Evolutionary conservation across 768 basidiomycete species (phyloP), one percentile per base, ranked within the genome.

Genomic region (Psilocybe subaeruginosa): DNA sequence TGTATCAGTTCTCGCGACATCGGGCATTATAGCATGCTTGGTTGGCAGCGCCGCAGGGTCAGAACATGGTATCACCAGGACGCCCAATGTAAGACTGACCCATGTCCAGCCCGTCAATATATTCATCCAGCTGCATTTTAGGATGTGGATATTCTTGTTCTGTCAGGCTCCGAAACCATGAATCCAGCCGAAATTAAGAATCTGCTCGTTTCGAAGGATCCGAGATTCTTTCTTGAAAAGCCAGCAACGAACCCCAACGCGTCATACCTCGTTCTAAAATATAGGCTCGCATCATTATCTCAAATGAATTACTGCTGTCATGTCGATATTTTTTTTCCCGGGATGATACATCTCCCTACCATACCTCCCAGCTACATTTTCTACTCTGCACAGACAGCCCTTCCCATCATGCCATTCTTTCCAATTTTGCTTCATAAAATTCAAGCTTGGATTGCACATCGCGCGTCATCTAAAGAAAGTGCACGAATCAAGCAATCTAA

Each of bases 271-370:
- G 53, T 68, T 23, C 59, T 68, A 16, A 64, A 56, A 62, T 66
- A 63, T 56, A n/a, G 17, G 27, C n/a, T 61, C n/a, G 54, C 63
- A 27, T 41, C 48, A 0, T 35, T 6, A 11, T 35, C 65, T 4
- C 30, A 23, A 23, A 23, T 23, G 23, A 23, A 23, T 23, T 23
- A n/a, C 41, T 43, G 41, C 27, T 64, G 66, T 57, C 63, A 65
- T 51, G 51, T 69, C 19, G 68, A 67, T 50, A 61, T 64, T 16
- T 66, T 66, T 66, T 50, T 31, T 64, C 4, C 67, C 69, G 62
- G 68, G 48, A 57, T 63, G 53, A 67, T 68, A 45, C 60, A 68
- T 48, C 64, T 68, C 11, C 65, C 67, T 29, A 49, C 12, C 35
- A 60, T 69, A 46, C 66, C 59, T 49, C 56, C 35, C 60, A 35